These are phyloP conservation scores for Candida awuae DNA, from an alignment of 805 yeast genomes.

Conservation along the genomic window DNA sequence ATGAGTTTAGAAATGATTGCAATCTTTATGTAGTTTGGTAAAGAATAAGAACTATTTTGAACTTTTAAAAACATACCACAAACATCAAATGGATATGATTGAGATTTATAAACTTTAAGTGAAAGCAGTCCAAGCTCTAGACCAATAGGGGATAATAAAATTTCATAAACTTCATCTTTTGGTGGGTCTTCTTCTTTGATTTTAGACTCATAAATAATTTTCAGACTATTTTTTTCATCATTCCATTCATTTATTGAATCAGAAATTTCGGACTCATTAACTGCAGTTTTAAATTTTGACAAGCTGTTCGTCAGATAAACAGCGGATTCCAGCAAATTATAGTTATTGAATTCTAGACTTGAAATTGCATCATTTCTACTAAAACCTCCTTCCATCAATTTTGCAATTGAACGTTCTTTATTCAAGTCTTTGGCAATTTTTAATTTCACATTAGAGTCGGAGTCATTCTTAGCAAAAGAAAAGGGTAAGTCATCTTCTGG, in stretches of 20 bases:
- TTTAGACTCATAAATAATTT: slow-evolving; percentile 40
- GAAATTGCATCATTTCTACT: slow-evolving; percentile 55
- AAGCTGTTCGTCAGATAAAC: slow-evolving; percentile 39
- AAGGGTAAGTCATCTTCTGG: slow-evolving; percentile 92
- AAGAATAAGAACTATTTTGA: slow-evolving; percentile 34
- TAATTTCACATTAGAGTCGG: slow-evolving; percentile 50
- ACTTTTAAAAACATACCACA: slow-evolving; percentile 61
- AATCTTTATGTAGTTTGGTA: slow-evolving; percentile 64
- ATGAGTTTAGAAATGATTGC: slow-evolving; percentile 44
- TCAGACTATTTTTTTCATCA: slow-evolving; percentile 65
- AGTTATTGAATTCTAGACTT: slow-evolving; percentile 34
- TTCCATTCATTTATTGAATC: slow-evolving; percentile 46
- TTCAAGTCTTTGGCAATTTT: slow-evolving; percentile 46
- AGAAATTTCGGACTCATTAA: slow-evolving; percentile 10
- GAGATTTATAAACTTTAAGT: slow-evolving; percentile 37
- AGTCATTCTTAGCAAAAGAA: slow-evolving; percentile 47
- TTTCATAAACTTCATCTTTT: slow-evolving; percentile 27
- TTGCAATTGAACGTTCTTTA: slow-evolving; percentile 48
- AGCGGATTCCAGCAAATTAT: slow-evolving; percentile 44
- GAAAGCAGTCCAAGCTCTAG: slow-evolving; percentile 25
- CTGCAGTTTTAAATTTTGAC: slow-evolving; percentile 4
- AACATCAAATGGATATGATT: slow-evolving; percentile 52
- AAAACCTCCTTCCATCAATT: slow-evolving; percentile 60
- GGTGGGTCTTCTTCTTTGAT: slow-evolving; percentile 30
- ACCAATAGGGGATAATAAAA: slow-evolving; percentile 29